Percentiles rank a stretch among this genome's conserved stretches.
These are phyloP conservation scores for Collybia mongolica DNA, from an alignment of 768 basidiomycete species.

Conservation along the genomic window DNA sequence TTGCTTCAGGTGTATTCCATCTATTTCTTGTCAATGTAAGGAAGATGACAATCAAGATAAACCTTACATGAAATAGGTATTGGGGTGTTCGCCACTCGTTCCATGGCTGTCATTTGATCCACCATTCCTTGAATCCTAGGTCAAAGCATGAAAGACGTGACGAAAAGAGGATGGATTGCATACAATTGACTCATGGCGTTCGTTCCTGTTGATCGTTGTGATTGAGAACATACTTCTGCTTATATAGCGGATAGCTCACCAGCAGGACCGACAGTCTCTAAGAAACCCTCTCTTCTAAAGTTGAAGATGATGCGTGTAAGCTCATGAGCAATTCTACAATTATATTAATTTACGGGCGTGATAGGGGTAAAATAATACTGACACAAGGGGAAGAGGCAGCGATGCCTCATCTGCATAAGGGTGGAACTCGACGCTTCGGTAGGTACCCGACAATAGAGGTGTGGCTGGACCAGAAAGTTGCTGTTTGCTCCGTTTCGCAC, in stretches of 20 bases:
- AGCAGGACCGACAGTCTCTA: constrained; percentile 90
- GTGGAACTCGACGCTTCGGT: constrained; percentile 61
- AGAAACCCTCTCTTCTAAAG: constrained; percentile 76
- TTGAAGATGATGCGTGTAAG: constrained; percentile 65
- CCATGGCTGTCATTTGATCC: constrained; percentile 83
- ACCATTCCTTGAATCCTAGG: constrained; percentile 76
- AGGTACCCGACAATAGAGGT: constrained; percentile 59
- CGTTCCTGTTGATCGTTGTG: constrained; percentile 44
- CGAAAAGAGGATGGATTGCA: constrained; percentile 11
- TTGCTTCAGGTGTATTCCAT: constrained; percentile 92
- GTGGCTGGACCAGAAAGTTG: constrained; percentile 45
- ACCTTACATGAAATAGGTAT: constrained; percentile 73
- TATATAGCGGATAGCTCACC: constrained; percentile 36
- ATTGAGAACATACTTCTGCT: neutral
- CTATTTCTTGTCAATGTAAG: constrained; percentile 28
- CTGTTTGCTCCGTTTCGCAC: constrained; percentile 71
- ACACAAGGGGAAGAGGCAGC: constrained; percentile 84
- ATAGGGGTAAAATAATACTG: constrained; percentile 18
- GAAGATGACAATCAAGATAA: neutral
- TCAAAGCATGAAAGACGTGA: constrained; percentile 4
- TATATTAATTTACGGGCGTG: neutral
- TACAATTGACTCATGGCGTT: constrained; percentile 77
- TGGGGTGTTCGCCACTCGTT: constrained; percentile 87
- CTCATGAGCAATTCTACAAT: constrained; percentile 75
- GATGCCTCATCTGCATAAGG: constrained; percentile 55